Evolutionary conservation across 169 alveolate species (phyloP).

Genomic region (Prorocentrum cordatum): DNA sequence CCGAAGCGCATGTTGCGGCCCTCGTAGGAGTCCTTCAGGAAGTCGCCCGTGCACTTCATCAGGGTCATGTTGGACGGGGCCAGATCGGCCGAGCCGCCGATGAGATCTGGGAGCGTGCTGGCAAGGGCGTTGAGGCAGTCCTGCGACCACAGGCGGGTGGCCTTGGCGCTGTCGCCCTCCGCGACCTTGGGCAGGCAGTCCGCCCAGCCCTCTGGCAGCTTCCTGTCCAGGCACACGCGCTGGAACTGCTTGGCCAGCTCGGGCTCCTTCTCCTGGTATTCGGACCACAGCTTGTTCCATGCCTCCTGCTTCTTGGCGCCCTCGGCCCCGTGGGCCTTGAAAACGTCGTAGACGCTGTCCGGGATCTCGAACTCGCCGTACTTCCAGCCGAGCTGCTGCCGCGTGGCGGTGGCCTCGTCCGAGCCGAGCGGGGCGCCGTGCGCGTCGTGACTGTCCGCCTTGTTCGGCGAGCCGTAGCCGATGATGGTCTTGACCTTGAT

Average conservation of each 20-base stretch:
- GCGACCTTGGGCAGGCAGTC: neutral
- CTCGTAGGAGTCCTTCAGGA: neutral
- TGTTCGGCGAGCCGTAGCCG: constrained; percentile 75
- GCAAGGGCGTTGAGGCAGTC: constrained; percentile 35
- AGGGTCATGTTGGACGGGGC: constrained; percentile 72
- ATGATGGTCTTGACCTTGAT: constrained; percentile 75
- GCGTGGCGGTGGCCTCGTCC: constrained; percentile 76
- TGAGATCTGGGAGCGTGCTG: constrained; percentile 67
- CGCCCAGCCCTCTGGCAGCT: neutral
- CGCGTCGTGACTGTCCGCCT: constrained; percentile 78
- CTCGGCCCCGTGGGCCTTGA: neutral
- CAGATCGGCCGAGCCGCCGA: constrained; percentile 80
- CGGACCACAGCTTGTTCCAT: neutral
- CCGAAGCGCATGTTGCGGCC: constrained; percentile 65
- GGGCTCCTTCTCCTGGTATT: neutral
- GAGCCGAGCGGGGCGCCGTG: constrained; percentile 80
- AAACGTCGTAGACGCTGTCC: constrained; percentile 71
- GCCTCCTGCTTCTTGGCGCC: neutral
- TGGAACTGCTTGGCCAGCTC: neutral
- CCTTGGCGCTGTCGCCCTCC: neutral
- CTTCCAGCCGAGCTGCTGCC: constrained; percentile 73
- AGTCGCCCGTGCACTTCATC: neutral
- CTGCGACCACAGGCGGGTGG: neutral
- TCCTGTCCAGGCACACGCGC: neutral
- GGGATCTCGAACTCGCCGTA: constrained; percentile 77